Conservation (phyloP, 1,284 basidiomycete species). For the Ceratobasidium sp. region DNA sequence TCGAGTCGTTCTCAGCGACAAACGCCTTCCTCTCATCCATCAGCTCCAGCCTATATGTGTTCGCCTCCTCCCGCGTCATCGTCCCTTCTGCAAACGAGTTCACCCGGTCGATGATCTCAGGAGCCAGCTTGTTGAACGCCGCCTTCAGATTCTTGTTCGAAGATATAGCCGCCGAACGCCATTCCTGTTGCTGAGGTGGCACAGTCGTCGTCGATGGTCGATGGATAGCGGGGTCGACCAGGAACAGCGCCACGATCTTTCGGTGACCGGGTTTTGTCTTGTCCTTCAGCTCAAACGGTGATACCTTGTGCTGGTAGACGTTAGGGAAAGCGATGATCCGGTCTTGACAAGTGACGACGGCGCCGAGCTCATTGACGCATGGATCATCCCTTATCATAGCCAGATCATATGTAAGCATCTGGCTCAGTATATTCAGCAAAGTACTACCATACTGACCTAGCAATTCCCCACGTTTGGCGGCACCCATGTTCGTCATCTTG, state of each 20-base stretch:
- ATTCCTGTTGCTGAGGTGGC: constrained; percentile 46
- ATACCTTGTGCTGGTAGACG: constrained; percentile 59
- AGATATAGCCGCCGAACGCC: background rate
- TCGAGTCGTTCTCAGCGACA: background rate
- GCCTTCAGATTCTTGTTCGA: constrained; percentile 1
- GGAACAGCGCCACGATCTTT: constrained; percentile 50
- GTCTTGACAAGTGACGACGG: constrained; percentile 49
- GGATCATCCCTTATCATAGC: background rate
- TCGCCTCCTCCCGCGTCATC: constrained; percentile 1
- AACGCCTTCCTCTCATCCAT: constrained; percentile 16
- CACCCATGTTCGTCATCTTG: background rate
- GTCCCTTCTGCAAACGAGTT: background rate
- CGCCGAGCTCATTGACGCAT: constrained; percentile 50
- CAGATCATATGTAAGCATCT: background rate
- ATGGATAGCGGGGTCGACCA: constrained; percentile 48
- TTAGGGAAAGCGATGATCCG: constrained; percentile 65
- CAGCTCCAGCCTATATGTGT: constrained; percentile 14
- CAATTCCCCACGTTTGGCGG: constrained; percentile 1
- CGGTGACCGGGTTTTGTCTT: constrained; percentile 48
- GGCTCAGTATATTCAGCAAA: background rate
- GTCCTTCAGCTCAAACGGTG: constrained; percentile 48
- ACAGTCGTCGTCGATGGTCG: constrained; percentile 47
- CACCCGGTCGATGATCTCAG: constrained; percentile 4
- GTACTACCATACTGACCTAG: background rate
- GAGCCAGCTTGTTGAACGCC: background rate